Evolutionary conservation across 768 basidiomycete species (phyloP).

Genomic region (Tylopilus felleus): DNA sequence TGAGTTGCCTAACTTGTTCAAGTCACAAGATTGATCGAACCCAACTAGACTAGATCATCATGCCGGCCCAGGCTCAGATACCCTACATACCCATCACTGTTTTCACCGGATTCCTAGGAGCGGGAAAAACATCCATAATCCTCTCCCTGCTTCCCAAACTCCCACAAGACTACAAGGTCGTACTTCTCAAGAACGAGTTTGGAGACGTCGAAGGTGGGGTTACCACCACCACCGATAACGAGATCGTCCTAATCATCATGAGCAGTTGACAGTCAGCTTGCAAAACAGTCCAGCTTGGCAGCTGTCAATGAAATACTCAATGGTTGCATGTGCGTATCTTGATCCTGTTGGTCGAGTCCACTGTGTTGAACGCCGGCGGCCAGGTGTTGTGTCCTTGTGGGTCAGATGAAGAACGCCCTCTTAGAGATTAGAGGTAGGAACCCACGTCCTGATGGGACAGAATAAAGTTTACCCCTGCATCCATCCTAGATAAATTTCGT

Average conservation of each 20-base stretch:
- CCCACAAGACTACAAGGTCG: conserved; percentile 83
- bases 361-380: not conserved
- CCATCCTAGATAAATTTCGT: conserved; percentile 61
- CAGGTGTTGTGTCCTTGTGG: conserved; percentile 92
- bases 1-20: not conserved
- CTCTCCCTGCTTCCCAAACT: conserved; percentile 79
- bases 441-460: not conserved
- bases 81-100: conserved; percentile 78
- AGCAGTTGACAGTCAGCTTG: conserved; percentile 87
- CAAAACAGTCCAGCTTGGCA: conserved; percentile 75
- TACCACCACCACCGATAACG: not conserved
- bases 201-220: conserved; percentile 82
- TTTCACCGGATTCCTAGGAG: conserved; percentile 91
- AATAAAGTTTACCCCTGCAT: not conserved
- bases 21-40: not conserved
- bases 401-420: conserved; percentile 89
- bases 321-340: conserved; percentile 76
- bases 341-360: not conserved
- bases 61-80: conserved; percentile 10
- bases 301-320: conserved; percentile 94
- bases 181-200: conserved; percentile 94
- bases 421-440: conserved; percentile 78
- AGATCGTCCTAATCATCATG: conserved; percentile 1
- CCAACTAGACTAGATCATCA: not conserved
- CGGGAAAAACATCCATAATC: conserved; percentile 79